Conservation (phyloP, 805 yeast species). For the Yarrowia divulgata region DNA sequence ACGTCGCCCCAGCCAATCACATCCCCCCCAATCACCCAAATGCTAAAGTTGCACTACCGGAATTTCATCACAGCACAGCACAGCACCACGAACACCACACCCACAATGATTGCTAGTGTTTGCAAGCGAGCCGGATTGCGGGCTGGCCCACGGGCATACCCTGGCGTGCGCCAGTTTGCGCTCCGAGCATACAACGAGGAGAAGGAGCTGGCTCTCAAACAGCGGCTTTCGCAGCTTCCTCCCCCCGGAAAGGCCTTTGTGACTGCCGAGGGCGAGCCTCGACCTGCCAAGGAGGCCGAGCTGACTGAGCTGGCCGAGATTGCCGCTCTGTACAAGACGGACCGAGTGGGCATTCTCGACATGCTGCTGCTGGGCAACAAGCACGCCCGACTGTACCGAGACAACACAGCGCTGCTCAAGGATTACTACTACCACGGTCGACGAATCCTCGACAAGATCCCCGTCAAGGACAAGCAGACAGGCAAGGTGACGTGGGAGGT, state of each 20-base stretch:
- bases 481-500: slow-evolving; percentile 83
- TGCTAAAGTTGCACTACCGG: slow-evolving; percentile 34
- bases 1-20: slow-evolving; percentile 29
- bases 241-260: slow-evolving; percentile 70
- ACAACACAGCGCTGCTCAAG: slow-evolving; percentile 67
- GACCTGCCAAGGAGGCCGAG: slow-evolving; percentile 73
- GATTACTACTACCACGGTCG: slow-evolving; percentile 63
- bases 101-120: slow-evolving; percentile 37
- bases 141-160: slow-evolving; percentile 27
- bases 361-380: slow-evolving; percentile 58
- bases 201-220: slow-evolving; percentile 59
- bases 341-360: slow-evolving; percentile 62
- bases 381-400: slow-evolving; percentile 62
- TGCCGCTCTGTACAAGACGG: slow-evolving; percentile 63
- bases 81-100: slow-evolving; percentile 30
- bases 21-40: slow-evolving; percentile 37
- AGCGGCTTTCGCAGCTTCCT: slow-evolving; percentile 67
- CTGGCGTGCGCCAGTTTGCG: slow-evolving; percentile 35
- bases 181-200: slow-evolving; percentile 55
- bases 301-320: slow-evolving; percentile 72
- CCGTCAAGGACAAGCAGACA: slow-evolving; percentile 77
- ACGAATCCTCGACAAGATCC: slow-evolving; percentile 79
- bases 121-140: slow-evolving; percentile 35
- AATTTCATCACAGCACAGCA: slow-evolving; percentile 36
- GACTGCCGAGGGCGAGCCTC: slow-evolving; percentile 76